A percentile compares a stretch with the other conserved stretches of the same genome.
Conservation (phyloP, 805 yeast species). For the Kuraishia hungarica region DNA sequence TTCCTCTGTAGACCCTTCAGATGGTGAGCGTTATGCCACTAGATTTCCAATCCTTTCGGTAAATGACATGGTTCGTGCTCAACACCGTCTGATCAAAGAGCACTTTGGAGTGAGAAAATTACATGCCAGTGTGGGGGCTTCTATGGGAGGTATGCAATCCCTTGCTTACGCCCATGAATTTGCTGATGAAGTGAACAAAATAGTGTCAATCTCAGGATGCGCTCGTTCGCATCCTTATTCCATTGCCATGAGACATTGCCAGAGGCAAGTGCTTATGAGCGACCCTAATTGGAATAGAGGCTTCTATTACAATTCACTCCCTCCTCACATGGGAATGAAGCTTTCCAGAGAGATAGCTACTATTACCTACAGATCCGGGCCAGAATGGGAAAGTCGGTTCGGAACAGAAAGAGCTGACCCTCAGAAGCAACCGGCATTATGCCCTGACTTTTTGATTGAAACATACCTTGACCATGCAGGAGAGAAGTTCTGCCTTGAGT, state of each 20-base stretch:
- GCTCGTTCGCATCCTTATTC: conserved; percentile 92
- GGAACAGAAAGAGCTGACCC: conserved; percentile 86
- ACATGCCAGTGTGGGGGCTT: conserved; percentile 79
- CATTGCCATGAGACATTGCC: conserved; percentile 88
- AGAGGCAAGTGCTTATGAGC: conserved; percentile 87
- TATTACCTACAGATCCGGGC: conserved; percentile 89
- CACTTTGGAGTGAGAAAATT: conserved; percentile 56
- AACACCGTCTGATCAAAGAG: conserved; percentile 55
- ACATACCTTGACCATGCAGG: conserved; percentile 94
- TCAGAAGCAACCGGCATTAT: conserved; percentile 68
- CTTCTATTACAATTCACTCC: conserved; percentile 59
- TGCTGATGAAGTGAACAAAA: conserved; percentile 63
- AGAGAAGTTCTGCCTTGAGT: conserved; percentile 84
- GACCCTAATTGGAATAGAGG: conserved; percentile 96
- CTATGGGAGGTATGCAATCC: conserved; percentile 99
- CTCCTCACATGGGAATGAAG: conserved; percentile 95
- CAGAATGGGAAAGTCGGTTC: conserved; percentile 93
- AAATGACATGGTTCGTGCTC: conserved; percentile 89
- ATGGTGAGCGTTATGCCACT: conserved; percentile 65
- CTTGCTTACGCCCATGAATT: conserved; percentile 82
- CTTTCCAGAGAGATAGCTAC: conserved; percentile 91
- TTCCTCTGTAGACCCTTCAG: conserved; percentile 66
- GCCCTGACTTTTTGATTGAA: conserved; percentile 90
- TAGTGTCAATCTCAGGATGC: conserved; percentile 83
- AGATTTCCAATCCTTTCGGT: conserved; percentile 80